Conservation (phyloP, 352 stramenopile genomes). For the Pythium insidiosum region DNA sequence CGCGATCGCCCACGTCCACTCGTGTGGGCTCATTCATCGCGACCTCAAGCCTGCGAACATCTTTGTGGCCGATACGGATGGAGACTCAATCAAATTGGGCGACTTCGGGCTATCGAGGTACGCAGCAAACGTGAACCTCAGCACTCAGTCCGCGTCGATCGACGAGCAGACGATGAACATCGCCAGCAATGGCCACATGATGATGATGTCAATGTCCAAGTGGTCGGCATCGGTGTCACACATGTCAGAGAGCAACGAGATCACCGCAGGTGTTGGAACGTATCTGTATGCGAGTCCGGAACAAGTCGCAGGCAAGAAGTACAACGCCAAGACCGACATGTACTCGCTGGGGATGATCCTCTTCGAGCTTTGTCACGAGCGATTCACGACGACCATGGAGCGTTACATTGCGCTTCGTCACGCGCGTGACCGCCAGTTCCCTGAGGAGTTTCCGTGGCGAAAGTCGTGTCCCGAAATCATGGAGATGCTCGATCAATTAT, state of each 20-base stretch:
- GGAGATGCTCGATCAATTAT: conserved; percentile 51
- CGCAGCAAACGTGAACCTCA: conserved; percentile 66
- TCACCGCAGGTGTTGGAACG: conserved; percentile 84
- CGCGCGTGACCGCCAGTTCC: conserved; percentile 64
- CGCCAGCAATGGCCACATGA: conserved; percentile 1
- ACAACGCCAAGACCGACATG: conserved; percentile 89
- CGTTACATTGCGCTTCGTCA: conserved; percentile 75
- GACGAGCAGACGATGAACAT: background rate
- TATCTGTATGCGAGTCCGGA: conserved; percentile 88
- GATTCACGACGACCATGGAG: conserved; percentile 89
- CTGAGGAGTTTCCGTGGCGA: conserved; percentile 33
- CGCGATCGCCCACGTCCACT: conserved; percentile 88
- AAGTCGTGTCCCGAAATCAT: conserved; percentile 59
- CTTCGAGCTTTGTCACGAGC: conserved; percentile 85
- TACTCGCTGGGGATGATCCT: conserved; percentile 90
- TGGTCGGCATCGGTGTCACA: conserved; percentile 54
- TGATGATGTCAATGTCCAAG: conserved; percentile 31
- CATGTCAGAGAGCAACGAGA: conserved; percentile 70
- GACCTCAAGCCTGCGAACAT: conserved; percentile 91
- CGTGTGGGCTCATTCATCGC: conserved; percentile 85
- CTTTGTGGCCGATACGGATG: conserved; percentile 81
- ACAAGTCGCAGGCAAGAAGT: conserved; percentile 86
- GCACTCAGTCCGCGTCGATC: conserved; percentile 13
- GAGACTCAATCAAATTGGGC: conserved; percentile 84
- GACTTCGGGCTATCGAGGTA: conserved; percentile 87